phyloP scores from a whole-genome alignment of 1,284 basidiomycete genomes.

The Blastosporella zonata region DNA sequence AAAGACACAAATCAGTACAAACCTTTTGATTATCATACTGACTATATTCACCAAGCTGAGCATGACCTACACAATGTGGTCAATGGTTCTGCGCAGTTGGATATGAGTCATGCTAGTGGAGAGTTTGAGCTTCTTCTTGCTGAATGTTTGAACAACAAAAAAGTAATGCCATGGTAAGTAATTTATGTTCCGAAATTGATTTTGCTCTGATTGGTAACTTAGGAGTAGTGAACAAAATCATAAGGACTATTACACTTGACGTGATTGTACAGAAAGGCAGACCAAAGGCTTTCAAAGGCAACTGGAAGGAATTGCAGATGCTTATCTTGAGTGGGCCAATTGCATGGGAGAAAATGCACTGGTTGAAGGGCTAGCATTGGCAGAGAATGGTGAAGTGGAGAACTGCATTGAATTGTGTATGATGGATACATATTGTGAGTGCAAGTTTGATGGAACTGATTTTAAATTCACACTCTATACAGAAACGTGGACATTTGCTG shows the following conservation, averaged over 20 bases:
- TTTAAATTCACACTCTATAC: too few species aligned
- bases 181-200: too few species aligned
- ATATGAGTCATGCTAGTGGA: not conserved
- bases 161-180: not conserved
- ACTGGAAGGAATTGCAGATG: not conserved
- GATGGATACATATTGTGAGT: too few species aligned
- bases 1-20: too few species aligned
- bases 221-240: too few species aligned
- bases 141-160: not conserved
- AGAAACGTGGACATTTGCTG: too few species aligned
- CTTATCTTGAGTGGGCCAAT: not conserved
- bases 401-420: not conserved
- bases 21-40: too few species aligned
- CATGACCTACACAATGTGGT: not conserved
- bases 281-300: not conserved
- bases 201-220: too few species aligned
- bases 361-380: not conserved
- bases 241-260: not conserved
- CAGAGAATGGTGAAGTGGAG: not conserved
- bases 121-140: not conserved
- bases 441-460: too few species aligned
- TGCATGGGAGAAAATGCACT: not conserved
- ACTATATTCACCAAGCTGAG: not conserved
- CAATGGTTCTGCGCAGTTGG: not conserved
- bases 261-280: not conserved